Base-by-base conservation (phyloP, 1,284 basidiomycete genomes). In the Malassezia slooffiae region DNA sequence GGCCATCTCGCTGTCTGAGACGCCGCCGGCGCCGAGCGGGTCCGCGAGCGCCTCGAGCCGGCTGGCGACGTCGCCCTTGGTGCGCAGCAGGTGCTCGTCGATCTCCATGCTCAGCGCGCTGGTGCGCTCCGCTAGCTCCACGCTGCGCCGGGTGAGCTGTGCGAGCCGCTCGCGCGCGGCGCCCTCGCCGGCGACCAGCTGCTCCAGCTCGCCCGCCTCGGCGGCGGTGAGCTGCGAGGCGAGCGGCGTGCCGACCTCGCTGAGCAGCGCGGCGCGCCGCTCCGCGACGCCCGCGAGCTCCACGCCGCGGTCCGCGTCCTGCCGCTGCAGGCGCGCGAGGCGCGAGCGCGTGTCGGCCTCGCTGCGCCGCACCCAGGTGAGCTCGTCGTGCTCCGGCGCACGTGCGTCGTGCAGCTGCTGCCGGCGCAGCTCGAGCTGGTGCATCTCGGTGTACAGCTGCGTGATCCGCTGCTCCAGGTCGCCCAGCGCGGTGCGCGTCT, bases 51-150 rank as follows among this genome's bases (percentile, higher is more conserved):
- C 72, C 52, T 95, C 89, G 12, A 96, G 73, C 62, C 30, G 83
- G 28, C 73, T 71, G 29, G 79, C 77, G 3, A 95, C 62, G 56
- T 88, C 87, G 41, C 86, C 81, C 29, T 79, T 75, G 16, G 81
- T 77, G 2, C 88, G 78, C 15, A 80, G 76, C 13, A 96, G 75
- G 54, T 81, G 82, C 66, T 97, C 91, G 52, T 84, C 86, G 24
- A 97, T 75, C 70, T 97, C 91, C 40, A 96, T 90, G 69, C 95
- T 86, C 17, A 95, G 73, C 11, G 81, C 72, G 61, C 81, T 85
- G 70, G 85, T 87, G 53, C 77, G 76, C 17, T 80, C 78, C 28
- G 83, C 41, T 27, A 58, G 27, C 24, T 45, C 52, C 12, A 30
- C 32, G 8, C 54, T 39, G 12, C 11, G 10, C 9, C 39, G 44